These are phyloP conservation scores for Fomitopsis serialis DNA, from an alignment of 768 basidiomycete species.

Conservation along the genomic window DNA sequence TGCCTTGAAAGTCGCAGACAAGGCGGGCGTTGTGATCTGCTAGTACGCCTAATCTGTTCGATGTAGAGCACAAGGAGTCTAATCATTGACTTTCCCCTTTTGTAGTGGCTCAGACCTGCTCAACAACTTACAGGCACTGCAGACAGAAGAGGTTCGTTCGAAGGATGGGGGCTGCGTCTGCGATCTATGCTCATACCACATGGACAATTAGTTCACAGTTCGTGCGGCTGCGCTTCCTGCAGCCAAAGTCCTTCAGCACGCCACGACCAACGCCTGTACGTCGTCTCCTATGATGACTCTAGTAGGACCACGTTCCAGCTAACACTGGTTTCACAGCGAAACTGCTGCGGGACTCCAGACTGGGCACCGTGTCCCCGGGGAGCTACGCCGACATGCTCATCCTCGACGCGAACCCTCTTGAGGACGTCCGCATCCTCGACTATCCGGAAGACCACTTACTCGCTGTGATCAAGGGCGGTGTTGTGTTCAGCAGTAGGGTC, in stretches of 20 bases:
- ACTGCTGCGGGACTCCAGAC: conserved; percentile 27
- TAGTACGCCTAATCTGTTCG: conserved; percentile 23
- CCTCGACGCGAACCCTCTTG: conserved; percentile 35
- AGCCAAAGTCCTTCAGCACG: conserved; percentile 31
- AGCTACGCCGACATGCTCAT: conserved; percentile 37
- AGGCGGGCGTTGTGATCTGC: conserved; percentile 36
- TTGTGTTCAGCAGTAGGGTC: conserved; percentile 22
- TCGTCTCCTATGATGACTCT: neutral
- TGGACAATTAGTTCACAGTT: conserved; percentile 30
- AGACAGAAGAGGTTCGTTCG: conserved; percentile 39
- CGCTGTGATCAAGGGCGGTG: conserved; percentile 33
- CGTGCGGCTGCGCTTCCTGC: conserved; percentile 31
- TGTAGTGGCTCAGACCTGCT: conserved; percentile 26
- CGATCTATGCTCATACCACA: neutral
- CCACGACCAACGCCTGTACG: conserved; percentile 33
- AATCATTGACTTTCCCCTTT: neutral
- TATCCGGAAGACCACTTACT: conserved; percentile 32
- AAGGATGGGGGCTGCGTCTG: no score
- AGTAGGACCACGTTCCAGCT: neutral
- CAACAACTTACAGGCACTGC: conserved; percentile 64
- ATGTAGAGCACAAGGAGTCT: neutral
- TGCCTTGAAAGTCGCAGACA: conserved; percentile 35
- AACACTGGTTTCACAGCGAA: conserved; percentile 23
- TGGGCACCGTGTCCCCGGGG: conserved; percentile 31
- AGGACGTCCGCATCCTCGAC: conserved; percentile 37